These are phyloP conservation scores for Oryza rufipogon DNA, from an alignment of 176 grass and related monocot species.

Conservation along the genomic window DNA sequence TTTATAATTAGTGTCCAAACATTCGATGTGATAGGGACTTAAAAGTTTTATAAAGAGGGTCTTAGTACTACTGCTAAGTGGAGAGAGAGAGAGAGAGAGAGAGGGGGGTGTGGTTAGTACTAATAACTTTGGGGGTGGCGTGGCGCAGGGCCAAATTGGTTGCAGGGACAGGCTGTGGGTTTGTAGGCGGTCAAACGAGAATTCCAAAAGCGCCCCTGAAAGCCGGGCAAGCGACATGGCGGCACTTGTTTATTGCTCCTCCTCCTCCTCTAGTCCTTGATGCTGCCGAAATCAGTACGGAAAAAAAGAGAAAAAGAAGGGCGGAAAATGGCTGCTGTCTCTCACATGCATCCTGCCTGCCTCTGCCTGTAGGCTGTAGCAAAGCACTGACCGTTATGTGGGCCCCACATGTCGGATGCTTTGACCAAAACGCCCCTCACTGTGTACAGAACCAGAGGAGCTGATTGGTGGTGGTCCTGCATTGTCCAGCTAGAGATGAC, in stretches of 20 bases:
- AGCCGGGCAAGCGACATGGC: background rate
- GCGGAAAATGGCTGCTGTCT: background rate
- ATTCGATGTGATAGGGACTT: too few relatives aligned
- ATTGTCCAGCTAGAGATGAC: background rate
- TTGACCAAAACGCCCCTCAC: background rate
- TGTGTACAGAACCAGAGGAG: too few relatives aligned
- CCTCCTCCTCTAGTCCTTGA: too few relatives aligned
- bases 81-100: too few relatives aligned
- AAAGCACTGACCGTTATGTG: background rate
- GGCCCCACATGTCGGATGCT: background rate
- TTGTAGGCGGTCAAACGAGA: background rate
- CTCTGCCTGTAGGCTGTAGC: background rate
- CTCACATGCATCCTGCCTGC: background rate
- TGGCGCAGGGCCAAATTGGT: background rate
- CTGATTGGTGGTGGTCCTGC: background rate
- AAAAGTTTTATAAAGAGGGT: too few relatives aligned
- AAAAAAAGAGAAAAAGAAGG: background rate
- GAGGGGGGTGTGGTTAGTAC: background rate
- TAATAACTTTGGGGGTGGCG: too few relatives aligned
- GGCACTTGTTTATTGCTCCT: background rate
- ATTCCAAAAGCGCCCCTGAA: background rate
- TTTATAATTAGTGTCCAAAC: too few relatives aligned
- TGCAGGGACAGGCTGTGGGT: background rate
- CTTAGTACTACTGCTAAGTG: too few relatives aligned
- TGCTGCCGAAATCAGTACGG: background rate